Percentiles rank a stretch among this genome's conserved stretches.
Conservation (phyloP, 2,329 filamentous ascomycete genomes). For the Fusarium sp. region DNA sequence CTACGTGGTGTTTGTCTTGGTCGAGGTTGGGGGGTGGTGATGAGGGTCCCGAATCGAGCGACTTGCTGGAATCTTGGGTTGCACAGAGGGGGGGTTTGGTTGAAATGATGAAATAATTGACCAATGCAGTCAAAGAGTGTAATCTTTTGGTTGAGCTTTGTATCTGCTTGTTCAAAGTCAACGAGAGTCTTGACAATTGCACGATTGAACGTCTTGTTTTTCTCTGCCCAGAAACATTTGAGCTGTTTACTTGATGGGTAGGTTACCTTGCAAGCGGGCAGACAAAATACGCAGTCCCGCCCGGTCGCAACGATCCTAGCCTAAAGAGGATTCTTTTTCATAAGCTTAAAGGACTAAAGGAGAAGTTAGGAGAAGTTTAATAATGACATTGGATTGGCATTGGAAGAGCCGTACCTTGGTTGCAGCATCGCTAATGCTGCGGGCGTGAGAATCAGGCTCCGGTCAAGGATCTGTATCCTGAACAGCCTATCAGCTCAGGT, state of each 20-base stretch:
- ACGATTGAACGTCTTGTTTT: not conserved
- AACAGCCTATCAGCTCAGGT: not conserved
- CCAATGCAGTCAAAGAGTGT: not conserved
- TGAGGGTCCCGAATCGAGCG: slow-evolving; percentile 8
- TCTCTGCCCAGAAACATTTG: not conserved
- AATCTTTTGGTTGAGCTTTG: not conserved
- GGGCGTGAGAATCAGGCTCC: not conserved
- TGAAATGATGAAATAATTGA: not conserved
- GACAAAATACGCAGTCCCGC: not conserved
- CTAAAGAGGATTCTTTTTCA: not conserved
- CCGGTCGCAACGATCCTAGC: not conserved
- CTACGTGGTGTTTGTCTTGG: slow-evolving; percentile 32
- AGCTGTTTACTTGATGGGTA: not conserved
- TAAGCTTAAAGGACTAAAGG: not conserved
- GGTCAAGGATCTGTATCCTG: not conserved
- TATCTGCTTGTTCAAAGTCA: not conserved
- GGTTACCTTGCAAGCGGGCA: not conserved
- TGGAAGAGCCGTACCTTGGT: not conserved
- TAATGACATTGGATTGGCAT: not conserved
- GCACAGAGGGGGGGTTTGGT: not conserved
- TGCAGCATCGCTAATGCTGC: not conserved
- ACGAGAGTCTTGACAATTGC: not conserved
- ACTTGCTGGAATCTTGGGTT: not conserved
- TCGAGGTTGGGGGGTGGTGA: slow-evolving; percentile 21
- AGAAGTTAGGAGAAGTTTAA: not conserved